Evolutionary conservation across 106 monocot genomes (phyloP), one percentile per base, ranked within the genome.

Genomic region (Triglochin maritima): DNA sequence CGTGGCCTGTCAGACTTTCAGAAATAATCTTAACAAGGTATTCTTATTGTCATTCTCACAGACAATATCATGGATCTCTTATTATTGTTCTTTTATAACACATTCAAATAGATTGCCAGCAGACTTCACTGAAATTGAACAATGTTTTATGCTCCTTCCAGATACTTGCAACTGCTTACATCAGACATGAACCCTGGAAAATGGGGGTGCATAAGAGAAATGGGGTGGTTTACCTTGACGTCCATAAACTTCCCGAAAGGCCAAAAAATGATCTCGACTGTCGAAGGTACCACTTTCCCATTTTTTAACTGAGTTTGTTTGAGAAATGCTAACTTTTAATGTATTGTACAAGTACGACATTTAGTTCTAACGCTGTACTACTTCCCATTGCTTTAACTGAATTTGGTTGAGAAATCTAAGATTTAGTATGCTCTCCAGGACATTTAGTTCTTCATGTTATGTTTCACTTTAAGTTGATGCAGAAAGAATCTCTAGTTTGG

Each of bases 11-110:
- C 88, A 98, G 98, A 98, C 98, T 46, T 92, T 77, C 69, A 86
- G 92, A 56, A 92, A 98, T 76, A 98, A 98, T 69, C 86, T 98
- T 41, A 98, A 92, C 65, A 98, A 98, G 92, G 98, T 98, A 84
- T 54, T 59, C 1, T 69, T 4, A 15, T 13, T 46, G 44, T 29
- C 51, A 55, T 4, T 29, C 50, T 29, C 29, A 29, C 29, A 29
- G 29, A 29, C 29, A 29, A 29, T 29, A 29, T 29, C 29, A 29
- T 64, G 46, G 16, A 13, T 54, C 9, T 47, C 17, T 54, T 17
- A 13, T 4, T 3, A 3, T 45, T 9, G 44, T 7, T 3, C 57
- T 41, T 4, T 46, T 43, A 45, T 62, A 16, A 45, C 6, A 4
- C 64, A 4, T 53, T 56, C 12, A 66, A 7, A 47, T 5, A 12